Percentiles rank a stretch among this genome's conserved stretches.
Conservation (phyloP, 805 yeast genomes). For the Ogataea angusta region DNA sequence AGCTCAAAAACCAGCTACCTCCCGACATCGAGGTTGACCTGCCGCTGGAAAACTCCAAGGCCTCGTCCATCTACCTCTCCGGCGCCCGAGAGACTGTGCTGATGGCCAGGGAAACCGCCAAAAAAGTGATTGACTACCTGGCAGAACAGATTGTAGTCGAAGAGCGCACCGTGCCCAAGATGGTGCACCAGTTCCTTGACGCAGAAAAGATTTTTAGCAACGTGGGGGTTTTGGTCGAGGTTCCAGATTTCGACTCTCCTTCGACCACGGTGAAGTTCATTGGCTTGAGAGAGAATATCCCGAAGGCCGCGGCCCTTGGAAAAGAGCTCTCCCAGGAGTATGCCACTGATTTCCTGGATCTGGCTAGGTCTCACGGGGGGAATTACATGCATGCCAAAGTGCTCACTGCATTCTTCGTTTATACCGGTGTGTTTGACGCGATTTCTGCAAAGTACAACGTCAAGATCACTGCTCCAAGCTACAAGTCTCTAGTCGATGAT, state of each 20-base stretch:
- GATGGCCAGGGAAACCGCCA: conserved; percentile 50
- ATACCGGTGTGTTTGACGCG: conserved; percentile 46
- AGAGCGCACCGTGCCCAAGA: conserved; percentile 60
- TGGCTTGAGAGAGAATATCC: conserved; percentile 56
- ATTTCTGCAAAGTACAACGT: conserved; percentile 42
- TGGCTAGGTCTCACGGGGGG: conserved; percentile 86
- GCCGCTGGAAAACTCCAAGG: conserved; percentile 34
- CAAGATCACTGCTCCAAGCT: conserved; percentile 45
- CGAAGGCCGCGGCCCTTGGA: conserved; percentile 61
- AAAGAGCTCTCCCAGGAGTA: conserved; percentile 56
- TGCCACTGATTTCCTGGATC: conserved; percentile 67
- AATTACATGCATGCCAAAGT: conserved; percentile 71
- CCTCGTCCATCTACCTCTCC: conserved; percentile 47
- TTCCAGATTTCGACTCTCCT: conserved; percentile 44
- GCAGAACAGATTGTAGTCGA: conserved; percentile 46
- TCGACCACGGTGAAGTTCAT: conserved; percentile 53
- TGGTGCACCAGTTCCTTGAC: conserved; percentile 68
- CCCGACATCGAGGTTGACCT: conserved; percentile 28
- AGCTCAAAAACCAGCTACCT: conserved; percentile 19
- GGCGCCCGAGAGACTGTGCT: conserved; percentile 72
- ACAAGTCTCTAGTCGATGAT: conserved; percentile 41
- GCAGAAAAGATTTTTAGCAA: conserved; percentile 48
- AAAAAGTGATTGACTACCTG: conserved; percentile 42
- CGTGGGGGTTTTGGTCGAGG: conserved; percentile 53
- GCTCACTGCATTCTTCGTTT: conserved; percentile 63